Base-by-base conservation (phyloP, 2,329 filamentous ascomycete species). In the Xylariomycetidae sp. region DNA sequence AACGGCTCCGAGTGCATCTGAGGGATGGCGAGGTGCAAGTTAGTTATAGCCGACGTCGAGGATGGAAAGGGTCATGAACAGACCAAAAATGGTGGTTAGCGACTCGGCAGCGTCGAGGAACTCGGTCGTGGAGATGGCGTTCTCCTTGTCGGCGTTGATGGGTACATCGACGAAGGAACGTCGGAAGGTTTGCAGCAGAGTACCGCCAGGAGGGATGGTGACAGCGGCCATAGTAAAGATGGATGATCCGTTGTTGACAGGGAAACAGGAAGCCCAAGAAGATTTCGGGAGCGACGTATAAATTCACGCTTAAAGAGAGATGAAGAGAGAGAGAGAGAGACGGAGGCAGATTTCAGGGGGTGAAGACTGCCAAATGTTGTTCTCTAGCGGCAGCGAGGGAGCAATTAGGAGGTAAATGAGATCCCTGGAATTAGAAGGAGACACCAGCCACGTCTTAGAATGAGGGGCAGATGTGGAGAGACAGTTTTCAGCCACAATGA, bases 71-170 rank as follows among this genome's bases (percentile, higher is more conserved):
- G n/a, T 23, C n/a, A n/a, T 23, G 28, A 14, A 16, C 64, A 17
- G 62, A 92, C 88, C 87, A 56, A 97, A 97, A 42, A 98, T 78
- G 42, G 80, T 85, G 33, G 84, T 85, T 60, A 97, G 67, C 36
- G 85, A 81, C 74, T 96, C 88, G 33, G 88, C 77, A 37, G 92
- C 92, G 47, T 94, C 85, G 45, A 97, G 82, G 65, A 97, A 98
- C 60, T 94, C 80, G 37, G 76, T 77, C 29, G 92, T 97, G 34
- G 78, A 67, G 54, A 97, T 80, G 41, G 80, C 84, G 67, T 88
- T 83, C 64, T 80, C 81, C 49, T 85, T 82, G 48, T 74, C 72
- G 42, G 74, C 70, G 52, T 88, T 77, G 51, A 95, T 64, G 11
- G 85, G 81, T 34, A 97, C 90, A 50, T 90, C 78, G 45, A 74